Conservation (phyloP, 2,329 filamentous ascomycete genomes). For the Pseudocercospora cruenta region DNA sequence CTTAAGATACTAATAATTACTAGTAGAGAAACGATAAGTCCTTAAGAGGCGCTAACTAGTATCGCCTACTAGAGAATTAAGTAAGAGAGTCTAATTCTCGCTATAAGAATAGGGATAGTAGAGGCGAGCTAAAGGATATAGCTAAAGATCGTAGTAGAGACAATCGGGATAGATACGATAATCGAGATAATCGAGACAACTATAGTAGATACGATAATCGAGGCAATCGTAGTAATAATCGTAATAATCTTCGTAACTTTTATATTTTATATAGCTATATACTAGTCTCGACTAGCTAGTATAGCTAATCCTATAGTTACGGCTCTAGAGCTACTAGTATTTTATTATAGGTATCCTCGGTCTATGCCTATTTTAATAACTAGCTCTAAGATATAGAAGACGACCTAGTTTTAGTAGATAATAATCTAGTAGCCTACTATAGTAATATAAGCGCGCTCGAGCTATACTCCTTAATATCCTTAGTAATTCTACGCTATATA, state of each 20-base stretch:
- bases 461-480: not conserved
- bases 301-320: not conserved
- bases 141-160: not conserved
- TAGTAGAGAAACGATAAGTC: no score
- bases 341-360: no score
- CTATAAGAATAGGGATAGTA: not conserved
- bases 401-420: no score
- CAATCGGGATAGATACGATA: no score
- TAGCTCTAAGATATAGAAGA: no score
- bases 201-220: not conserved
- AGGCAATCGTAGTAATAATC: not conserved
- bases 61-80: no score
- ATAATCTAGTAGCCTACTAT: not conserved
- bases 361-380: no score
- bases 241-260: not conserved
- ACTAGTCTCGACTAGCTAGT: not conserved
- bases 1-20: not conserved
- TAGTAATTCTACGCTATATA: not conserved
- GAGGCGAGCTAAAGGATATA: not conserved
- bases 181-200: no score
- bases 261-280: no score
- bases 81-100: not conserved
- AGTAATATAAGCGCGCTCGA: not conserved
- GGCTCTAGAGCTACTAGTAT: no score
- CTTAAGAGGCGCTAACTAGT: no score